These are phyloP conservation scores for Starmerella etchellsii DNA, from an alignment of 805 yeast genomes.

Conservation along the genomic window DNA sequence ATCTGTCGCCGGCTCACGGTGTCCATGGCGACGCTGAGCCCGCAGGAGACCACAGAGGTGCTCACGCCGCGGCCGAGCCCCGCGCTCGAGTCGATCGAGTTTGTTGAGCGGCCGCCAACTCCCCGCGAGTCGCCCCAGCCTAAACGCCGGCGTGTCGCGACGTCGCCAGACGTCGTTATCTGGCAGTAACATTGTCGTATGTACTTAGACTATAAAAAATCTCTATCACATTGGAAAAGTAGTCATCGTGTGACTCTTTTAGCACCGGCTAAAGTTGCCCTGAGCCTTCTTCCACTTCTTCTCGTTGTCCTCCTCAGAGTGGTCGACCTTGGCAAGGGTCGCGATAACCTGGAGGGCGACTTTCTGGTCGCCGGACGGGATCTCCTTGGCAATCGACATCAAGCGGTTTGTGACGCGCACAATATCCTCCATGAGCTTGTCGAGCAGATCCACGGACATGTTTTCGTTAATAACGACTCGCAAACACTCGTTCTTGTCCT, in stretches of 20 bases:
- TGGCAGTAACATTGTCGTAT: too few relatives aligned
- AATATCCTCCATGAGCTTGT: conserved; percentile 50
- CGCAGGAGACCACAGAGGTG: background rate
- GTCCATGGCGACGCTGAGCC: conserved; percentile 3
- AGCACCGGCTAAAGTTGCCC: background rate
- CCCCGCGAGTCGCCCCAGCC: too few relatives aligned
- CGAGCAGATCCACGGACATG: conserved; percentile 49
- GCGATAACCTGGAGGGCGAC: conserved; percentile 16
- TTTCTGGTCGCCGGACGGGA: conserved; percentile 3
- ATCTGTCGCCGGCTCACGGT: conserved; percentile 12
- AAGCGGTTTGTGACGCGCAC: conserved; percentile 42
- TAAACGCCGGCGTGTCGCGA: too few relatives aligned
- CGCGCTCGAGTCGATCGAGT: background rate
- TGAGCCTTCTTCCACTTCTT: conserved; percentile 15
- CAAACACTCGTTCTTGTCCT: conserved; percentile 52
- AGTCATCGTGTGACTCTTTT: too few relatives aligned
- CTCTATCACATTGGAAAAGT: too few relatives aligned
- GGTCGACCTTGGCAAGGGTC: conserved; percentile 19
- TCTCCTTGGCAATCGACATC: conserved; percentile 33
- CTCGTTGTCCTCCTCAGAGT: conserved; percentile 24
- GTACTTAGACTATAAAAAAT: too few relatives aligned
- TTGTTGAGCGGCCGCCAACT: too few relatives aligned
- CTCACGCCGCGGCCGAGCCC: conserved; percentile 2
- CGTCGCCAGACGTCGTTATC: too few relatives aligned
- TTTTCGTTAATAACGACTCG: conserved; percentile 72